These are phyloP conservation scores for Diaporthe citriasiana DNA, from an alignment of 2,329 filamentous ascomycete genomes.

Conservation along the genomic window DNA sequence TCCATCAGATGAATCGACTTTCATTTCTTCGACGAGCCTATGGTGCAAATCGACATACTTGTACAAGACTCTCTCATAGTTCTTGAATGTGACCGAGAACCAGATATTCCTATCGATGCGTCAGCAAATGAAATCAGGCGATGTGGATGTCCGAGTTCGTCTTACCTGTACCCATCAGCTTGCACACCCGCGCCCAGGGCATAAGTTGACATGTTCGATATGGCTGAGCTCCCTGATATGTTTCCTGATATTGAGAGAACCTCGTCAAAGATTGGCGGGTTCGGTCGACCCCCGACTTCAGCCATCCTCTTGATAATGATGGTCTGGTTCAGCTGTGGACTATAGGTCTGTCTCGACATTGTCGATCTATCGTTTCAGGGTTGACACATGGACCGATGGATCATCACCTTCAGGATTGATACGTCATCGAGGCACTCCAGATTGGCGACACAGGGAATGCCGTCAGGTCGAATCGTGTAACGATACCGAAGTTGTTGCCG, in stretches of 20 bases:
- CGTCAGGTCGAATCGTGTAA: slow-evolving; percentile 3
- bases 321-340: not conserved
- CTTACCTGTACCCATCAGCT: not conserved
- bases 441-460: not conserved
- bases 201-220: not conserved
- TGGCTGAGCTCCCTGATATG: not conserved
- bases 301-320: not conserved
- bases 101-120: not conserved
- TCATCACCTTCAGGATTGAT: not conserved
- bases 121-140: not conserved
- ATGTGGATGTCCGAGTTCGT: fast-evolving
- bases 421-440: not conserved
- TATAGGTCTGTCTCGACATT: not conserved
- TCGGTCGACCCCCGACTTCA: not conserved
- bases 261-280: not conserved
- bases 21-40: not conserved
- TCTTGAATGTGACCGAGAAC: not conserved
- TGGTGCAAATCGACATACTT: not conserved
- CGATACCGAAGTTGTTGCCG: not conserved
- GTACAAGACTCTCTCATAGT: not conserved
- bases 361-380: not conserved
- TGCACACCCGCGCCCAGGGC: not conserved
- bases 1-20: not conserved
- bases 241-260: not conserved
- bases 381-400: not conserved